Evolutionary conservation across 2,329 filamentous ascomycete genomes (phyloP).

Genomic region (Rhynchosporium graminicola): DNA sequence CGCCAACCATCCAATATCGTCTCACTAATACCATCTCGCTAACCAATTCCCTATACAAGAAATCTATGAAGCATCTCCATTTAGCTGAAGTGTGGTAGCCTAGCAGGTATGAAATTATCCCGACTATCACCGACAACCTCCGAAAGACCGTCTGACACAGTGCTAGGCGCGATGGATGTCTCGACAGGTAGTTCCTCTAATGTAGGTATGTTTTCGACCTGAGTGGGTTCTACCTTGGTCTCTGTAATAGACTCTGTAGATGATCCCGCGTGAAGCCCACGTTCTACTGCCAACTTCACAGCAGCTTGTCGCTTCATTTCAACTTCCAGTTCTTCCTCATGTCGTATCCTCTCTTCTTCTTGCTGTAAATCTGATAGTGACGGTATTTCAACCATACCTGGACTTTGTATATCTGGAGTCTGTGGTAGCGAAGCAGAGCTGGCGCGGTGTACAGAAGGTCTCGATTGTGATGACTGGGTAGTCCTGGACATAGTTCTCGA

Average conservation of each 20-base stretch:
- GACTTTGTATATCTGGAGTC: conserved; percentile 37
- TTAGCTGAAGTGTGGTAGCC: conserved; percentile 55
- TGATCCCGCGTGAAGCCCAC: conserved; percentile 45
- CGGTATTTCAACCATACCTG: conserved; percentile 44
- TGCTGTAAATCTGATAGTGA: conserved; percentile 54
- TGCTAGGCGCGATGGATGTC: neutral
- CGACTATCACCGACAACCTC: conserved; percentile 28
- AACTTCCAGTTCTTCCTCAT: conserved; percentile 55
- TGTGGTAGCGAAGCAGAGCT: conserved; percentile 40
- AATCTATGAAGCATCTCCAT: neutral
- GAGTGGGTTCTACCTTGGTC: conserved; percentile 26
- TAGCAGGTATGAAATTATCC: conserved; percentile 56
- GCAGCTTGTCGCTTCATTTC: conserved; percentile 56
- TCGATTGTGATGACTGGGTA: conserved; percentile 35
- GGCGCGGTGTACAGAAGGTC: conserved; percentile 26
- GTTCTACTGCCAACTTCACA: conserved; percentile 50
- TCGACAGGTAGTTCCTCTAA: conserved; percentile 9
- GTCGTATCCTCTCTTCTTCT: conserved; percentile 51
- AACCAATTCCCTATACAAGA: neutral
- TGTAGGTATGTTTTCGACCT: conserved; percentile 18
- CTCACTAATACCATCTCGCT: neutral
- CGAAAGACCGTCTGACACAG: neutral
- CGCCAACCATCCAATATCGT: conserved; percentile 25
- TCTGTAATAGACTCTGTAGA: conserved; percentile 40
- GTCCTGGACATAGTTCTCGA: conserved; percentile 59